Conservation (phyloP, 2,329 filamentous ascomycete genomes). For the Zelopaecilomyces penicillatus region DNA sequence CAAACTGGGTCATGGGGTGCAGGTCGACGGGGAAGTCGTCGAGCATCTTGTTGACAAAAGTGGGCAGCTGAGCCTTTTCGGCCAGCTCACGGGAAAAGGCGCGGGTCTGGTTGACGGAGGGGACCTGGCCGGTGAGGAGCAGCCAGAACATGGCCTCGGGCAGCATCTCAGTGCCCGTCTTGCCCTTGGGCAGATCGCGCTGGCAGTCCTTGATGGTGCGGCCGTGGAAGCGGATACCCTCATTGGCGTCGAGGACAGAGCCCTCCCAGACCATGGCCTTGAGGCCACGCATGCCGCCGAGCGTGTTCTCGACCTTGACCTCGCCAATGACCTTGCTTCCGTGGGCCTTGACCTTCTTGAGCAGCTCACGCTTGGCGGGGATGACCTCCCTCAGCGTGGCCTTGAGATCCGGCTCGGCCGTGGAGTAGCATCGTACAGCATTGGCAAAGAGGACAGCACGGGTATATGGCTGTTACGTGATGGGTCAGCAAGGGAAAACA, state of each 20-base stretch:
- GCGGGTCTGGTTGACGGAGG: slow-evolving; percentile 73
- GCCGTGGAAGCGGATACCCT: slow-evolving; percentile 97
- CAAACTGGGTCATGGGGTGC: slow-evolving; percentile 97
- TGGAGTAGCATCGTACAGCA: slow-evolving; percentile 54
- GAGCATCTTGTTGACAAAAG: slow-evolving; percentile 79
- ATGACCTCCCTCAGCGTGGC: slow-evolving; percentile 74
- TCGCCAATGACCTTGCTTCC: slow-evolving; percentile 78
- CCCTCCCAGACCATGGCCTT: slow-evolving; percentile 99
- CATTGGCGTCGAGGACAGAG: slow-evolving; percentile 89
- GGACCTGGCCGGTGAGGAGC: slow-evolving; percentile 85
- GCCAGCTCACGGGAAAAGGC: slow-evolving; percentile 78
- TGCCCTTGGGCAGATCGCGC: slow-evolving; percentile 84
- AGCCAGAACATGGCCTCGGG: slow-evolving; percentile 99
- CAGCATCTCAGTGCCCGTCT: slow-evolving; percentile 88
- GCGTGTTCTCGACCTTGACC: slow-evolving; percentile 86
- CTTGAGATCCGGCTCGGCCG: slow-evolving; percentile 84
- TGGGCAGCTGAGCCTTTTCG: slow-evolving; percentile 72
- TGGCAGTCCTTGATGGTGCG: slow-evolving; percentile 98
- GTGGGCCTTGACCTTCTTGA: slow-evolving; percentile 88
- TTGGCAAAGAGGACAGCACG: slow-evolving; percentile 21
- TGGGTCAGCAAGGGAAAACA: neutral
- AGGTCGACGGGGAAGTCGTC: slow-evolving; percentile 82
- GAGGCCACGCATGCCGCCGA: slow-evolving; percentile 94
- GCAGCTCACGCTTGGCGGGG: slow-evolving; percentile 83
- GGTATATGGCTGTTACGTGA: slow-evolving; percentile 20